Evolutionary conservation across 306 rosid species (phyloP).

Genomic region (Cicer cuneatum): DNA sequence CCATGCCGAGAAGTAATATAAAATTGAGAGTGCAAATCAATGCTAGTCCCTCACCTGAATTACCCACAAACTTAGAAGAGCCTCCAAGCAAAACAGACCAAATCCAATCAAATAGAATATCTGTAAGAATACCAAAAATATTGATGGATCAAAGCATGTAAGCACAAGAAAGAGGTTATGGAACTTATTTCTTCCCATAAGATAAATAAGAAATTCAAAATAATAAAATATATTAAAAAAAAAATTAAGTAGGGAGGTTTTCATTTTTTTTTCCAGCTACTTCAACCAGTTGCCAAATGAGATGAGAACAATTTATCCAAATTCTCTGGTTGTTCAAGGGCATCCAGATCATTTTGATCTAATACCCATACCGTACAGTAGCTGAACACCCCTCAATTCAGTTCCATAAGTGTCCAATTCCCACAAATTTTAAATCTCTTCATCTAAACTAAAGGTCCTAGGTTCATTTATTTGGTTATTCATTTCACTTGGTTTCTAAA

Average conservation of each 20-base stretch:
- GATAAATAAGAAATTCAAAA: slow-evolving; percentile 22
- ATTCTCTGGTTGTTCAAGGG: slow-evolving; percentile 9
- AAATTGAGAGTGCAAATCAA: slow-evolving; percentile 32
- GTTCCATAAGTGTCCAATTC: slow-evolving; percentile 17
- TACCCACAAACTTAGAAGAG: slow-evolving; percentile 96
- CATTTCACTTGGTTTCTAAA: slow-evolving; percentile 10
- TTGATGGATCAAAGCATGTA: slow-evolving; percentile 26
- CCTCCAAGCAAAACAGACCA: slow-evolving; percentile 92
- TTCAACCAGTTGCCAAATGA: slow-evolving; percentile 18
- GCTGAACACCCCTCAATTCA: slow-evolving; percentile 21
- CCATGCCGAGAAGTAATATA: slow-evolving; percentile 34
- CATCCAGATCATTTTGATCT: slow-evolving; percentile 26
- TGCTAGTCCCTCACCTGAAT: slow-evolving; percentile 72
- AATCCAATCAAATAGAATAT: slow-evolving; percentile 91
- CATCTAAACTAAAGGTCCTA: slow-evolving; percentile 19
- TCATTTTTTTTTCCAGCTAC: slow-evolving; percentile 3
- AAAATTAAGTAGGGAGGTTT: not conserved
- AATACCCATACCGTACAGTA: slow-evolving; percentile 19
- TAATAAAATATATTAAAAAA: not conserved
- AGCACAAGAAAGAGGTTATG: slow-evolving; percentile 21
- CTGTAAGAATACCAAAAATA: slow-evolving; percentile 54
- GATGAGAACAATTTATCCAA: slow-evolving; percentile 25
- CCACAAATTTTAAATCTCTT: slow-evolving; percentile 21
- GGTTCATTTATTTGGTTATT: not conserved
- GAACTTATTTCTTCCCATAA: not conserved